Base-by-base conservation (phyloP, 1,139 yeast genomes). In the Debaryomyces sp. region DNA sequence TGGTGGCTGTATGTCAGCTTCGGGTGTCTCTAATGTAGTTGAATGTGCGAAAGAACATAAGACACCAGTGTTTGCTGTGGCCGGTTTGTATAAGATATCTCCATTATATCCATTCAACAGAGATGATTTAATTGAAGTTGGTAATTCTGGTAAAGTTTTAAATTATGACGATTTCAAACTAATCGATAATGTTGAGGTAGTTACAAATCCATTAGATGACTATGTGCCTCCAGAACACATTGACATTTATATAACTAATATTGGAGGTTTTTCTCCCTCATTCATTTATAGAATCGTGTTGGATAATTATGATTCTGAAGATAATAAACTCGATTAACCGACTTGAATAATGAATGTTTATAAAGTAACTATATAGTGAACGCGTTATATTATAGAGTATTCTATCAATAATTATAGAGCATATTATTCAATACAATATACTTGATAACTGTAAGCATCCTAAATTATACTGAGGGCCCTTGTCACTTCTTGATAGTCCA, bases 231-330 rank as follows among this genome's bases (percentile, higher is more conserved):
- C 99, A 1, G 98, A 92, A 61, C 85, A 89, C 62, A 89, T 95
- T 55, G 98, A 94, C 67, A 89, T 95, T 55, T 91, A 87, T 67
- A 89, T 94, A 60, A 92, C 99, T 17, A 94, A 95, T 64, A 81
- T 91, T 52, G 99, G 99, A 42, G 98, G 98, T 26, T 92, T 89
- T 66, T 89, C 98, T 23, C 99, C 99, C 44, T 90, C 96, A 56
- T 95, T 94, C 70, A 87, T 94, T 47, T 95, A 95, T 70, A 85
- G 99, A 71, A 87, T 94, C 52, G 96, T 94, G 38, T 81, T 92
- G 73, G 99, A 95, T 69, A 91, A 92, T 68, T 95, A 95, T 71
- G 87, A 87, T 66, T 83, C 86, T 44, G 92, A 88, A 60, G 97
- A 92, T 68, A 89, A 82, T 51, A 79, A 80, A 60, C 71, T 85